Evolutionary conservation across 768 basidiomycete species (phyloP), one percentile per base, ranked within the genome.

Genomic region (Tricholoma saponaceum): DNA sequence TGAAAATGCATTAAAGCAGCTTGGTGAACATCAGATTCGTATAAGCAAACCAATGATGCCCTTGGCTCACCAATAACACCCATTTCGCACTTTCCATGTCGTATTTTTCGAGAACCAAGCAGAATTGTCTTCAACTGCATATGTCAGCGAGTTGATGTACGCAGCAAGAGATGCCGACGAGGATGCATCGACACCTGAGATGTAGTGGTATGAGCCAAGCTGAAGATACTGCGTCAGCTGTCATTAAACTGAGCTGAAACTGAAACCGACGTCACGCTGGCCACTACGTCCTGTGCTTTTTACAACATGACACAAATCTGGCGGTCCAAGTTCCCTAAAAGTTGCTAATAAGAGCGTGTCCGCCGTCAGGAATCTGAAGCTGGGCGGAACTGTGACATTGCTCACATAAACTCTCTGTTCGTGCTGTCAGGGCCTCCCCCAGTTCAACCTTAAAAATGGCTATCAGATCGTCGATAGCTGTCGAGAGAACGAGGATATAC

Each of bases 1-100:
- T 37, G 95, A 95, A 69, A 99, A 99, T 9, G 97, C 97, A 70
- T 99, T 97, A 77, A 97, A 99, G 72, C 94, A 97, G 72, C 92
- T 92, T 54, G n/a, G 14, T 50, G 33, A 43, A 9, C 22, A 41
- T 37, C 12, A 10, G 39, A 54, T 51, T 23, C 33, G 22, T 57
- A 9, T 35, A 50, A n/a, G 32, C 22, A 57, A 43, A 26, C 26
- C 22, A 20, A 55, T 32, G 28, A 30, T 51, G 16, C 13, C 41
- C 41, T 26, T 47, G 14, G 74, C 85, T 59, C 66, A 92, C 89
- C 94, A 99, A 68, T 92, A 99, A 53, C 89, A 93, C 2, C 97
- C 97, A 65, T 89, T 90, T 59, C 87, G 81, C 20, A 99, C 92
- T 70, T 95, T 96, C 92, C 93, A 98, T 6, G 81, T 74, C 3